Evolutionary conservation across 441 rosid species (phyloP), one percentile per base, ranked within the genome.

Genomic region (Adansonia gregorii): DNA sequence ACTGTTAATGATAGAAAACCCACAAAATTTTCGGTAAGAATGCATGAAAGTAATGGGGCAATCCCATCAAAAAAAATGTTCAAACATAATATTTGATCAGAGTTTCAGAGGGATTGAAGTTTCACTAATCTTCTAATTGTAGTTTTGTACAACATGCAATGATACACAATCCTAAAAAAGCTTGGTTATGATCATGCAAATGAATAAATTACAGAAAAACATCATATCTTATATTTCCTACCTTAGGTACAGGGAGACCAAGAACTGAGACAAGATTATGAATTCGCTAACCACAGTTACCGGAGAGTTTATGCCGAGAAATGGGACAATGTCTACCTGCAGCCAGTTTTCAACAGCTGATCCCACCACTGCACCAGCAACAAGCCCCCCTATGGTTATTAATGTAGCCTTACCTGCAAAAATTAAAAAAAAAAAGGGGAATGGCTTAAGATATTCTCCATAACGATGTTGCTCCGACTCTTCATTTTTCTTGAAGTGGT

Each of bases 251-350:
- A 96, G 83, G 59, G 99, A 92, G 68, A 89, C 94, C 83, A 96
- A 83, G 79, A 96, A 89, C 80, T 96, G 97, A 74, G 93, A 94
- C 79, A 96, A 83, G 73, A 96, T 89, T 76, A 96, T 87, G 74
- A 96, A 90, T 82, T 94, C 99, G 72, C 93, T 90, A 63, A 96
- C 93, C 52, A 96, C 86, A 8, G 97, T 86, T 4, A 94, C 94
- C 41, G 99, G 99, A 49, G 94, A 90, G 82, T 91, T 94, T 56
- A 96, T 72, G 56, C 98, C 93, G 0, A 96, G 87, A 78, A 96
- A 88, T 0, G 99, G 99, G 75, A 96, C 94, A 1, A 94, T 85
- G 82, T 96, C 99, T 55, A 96, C 99, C 82, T 96, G 98, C 85
- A 96, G 84, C 97, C 90, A 93, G 83, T 78, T 93, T 91, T 96